These are phyloP conservation scores for Stygiomarasmius scandens DNA, from an alignment of 1,284 basidiomycete species.

Conservation along the genomic window DNA sequence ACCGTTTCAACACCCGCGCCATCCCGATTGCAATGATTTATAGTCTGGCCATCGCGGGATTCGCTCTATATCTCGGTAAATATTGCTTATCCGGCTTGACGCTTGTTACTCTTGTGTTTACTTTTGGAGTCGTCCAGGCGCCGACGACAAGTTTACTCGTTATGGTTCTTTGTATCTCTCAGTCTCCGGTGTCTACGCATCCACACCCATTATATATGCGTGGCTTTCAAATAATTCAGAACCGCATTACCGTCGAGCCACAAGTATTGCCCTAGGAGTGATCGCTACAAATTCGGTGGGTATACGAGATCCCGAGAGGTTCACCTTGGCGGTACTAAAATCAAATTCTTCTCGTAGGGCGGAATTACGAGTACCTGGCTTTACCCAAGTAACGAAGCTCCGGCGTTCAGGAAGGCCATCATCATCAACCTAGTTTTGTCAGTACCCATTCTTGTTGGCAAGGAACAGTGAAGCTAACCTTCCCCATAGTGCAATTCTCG, in stretches of 20 bases:
- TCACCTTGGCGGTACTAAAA: no score
- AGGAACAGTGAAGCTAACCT: not conserved
- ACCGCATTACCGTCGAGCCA: constrained; percentile 43
- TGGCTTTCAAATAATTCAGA: constrained; percentile 49
- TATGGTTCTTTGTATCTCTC: constrained; percentile 39
- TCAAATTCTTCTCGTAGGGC: no score
- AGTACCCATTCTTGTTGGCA: constrained; percentile 13
- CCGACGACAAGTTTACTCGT: constrained; percentile 21
- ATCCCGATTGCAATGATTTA: constrained; percentile 27
- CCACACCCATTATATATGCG: constrained; percentile 31
- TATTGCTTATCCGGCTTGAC: not conserved
- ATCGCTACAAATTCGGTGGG: constrained; percentile 22
- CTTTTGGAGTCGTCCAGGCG: constrained; percentile 17
- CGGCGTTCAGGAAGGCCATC: constrained; percentile 35
- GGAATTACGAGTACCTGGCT: constrained; percentile 41
- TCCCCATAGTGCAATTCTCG: constrained; percentile 23
- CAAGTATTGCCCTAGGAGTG: constrained; percentile 42
- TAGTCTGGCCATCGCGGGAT: constrained; percentile 30
- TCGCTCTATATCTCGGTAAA: constrained; percentile 36
- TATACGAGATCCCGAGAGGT: no score
- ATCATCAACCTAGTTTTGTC: constrained; percentile 38
- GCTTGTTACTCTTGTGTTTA: no score
- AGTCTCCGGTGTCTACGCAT: constrained; percentile 33
- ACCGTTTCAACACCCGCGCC: constrained; percentile 35
- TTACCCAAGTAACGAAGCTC: constrained; percentile 37